phyloP scores from a whole-genome alignment of 495 filamentous ascomycete species.

The Annulohypoxylon nitens region DNA sequence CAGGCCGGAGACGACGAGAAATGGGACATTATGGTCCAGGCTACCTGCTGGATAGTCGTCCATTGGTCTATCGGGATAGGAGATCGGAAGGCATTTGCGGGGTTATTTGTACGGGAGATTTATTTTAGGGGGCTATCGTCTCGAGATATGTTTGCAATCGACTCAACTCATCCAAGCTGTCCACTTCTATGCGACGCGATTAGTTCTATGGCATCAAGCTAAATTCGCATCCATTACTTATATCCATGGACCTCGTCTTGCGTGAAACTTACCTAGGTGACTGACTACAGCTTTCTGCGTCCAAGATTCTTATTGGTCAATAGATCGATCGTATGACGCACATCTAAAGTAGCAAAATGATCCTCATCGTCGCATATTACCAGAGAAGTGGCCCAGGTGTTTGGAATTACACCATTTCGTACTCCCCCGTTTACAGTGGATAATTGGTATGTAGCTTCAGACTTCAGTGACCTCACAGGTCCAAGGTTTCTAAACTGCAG shows the following conservation, averaged over 20 bases:
- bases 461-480: conserved; percentile 45
- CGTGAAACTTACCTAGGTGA: conserved; percentile 1
- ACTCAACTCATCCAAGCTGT: conserved; percentile 12
- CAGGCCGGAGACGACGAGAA: conserved; percentile 83
- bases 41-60: conserved; percentile 88
- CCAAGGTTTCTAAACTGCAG: neutral
- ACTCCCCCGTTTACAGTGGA: neutral
- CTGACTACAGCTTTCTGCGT: neutral
- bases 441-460: conserved; percentile 14
- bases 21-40: conserved; percentile 83
- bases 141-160: conserved; percentile 13
- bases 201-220: conserved; percentile 23
- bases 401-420: conserved; percentile 24
- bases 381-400: neutral
- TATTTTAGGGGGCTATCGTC: conserved; percentile 20
- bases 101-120: conserved; percentile 21
- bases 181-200: conserved; percentile 27
- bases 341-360: neutral
- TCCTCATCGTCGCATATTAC: conserved; percentile 17
- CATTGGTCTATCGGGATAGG: conserved; percentile 65
- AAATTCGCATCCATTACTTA: conserved; percentile 16
- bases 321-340: conserved; percentile 6
- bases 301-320: neutral
- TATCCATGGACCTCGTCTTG: neutral
- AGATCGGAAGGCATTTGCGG: conserved; percentile 41